Evolutionary conservation across 371 early-diverging fungal species (phyloP), one percentile per base, ranked within the genome.

Genomic region (Chytridium lagenaria): DNA sequence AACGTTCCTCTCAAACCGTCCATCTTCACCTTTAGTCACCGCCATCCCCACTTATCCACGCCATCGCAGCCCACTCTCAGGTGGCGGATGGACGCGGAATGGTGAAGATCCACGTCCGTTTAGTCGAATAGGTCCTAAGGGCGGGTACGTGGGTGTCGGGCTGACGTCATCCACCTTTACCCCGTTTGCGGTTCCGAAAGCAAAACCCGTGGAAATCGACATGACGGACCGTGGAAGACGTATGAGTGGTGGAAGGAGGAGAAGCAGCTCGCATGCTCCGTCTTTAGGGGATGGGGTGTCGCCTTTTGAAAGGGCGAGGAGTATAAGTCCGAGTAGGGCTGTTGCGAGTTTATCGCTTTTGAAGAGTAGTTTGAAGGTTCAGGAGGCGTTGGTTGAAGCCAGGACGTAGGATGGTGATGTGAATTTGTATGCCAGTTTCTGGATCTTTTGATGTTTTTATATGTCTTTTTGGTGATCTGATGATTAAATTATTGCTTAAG

Each of bases 321-420:
- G 72, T 37, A 28, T 67, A 28, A 73, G 74, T 33, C 79, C 81
- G 3, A 68, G 75, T 1, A 38, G 76, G 44, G 73, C 76, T n/a
- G 39, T 78, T 65, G 84, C 81, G 3, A 79, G 79, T 55, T 75
- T 84, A 68, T 78, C 75, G 23, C 66, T 84, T 33, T 64, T 84
- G 52, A 77, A 81, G 64, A 82, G 82, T 49, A 82, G 78, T 50
- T 68, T 77, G 52, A 80, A 82, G 67, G 84, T 84, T n/a, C 82
- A 84, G 70, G 73, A 79, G 34, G 78, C 80, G 38, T 72, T 84
- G 37, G 79, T 64, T 1, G 77, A 77, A 37, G 65, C 71, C 5
- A 44, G 52, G 37, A 57, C 38, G 16, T 76, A 37, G 64, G 57
- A 2, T 50, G 63, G 10, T 49, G 49, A 49, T 49, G n/a, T n/a